Evolutionary conservation across 331 rosid species (phyloP), one percentile per base, ranked within the genome.

Genomic region (Phaseolus coccineus): DNA sequence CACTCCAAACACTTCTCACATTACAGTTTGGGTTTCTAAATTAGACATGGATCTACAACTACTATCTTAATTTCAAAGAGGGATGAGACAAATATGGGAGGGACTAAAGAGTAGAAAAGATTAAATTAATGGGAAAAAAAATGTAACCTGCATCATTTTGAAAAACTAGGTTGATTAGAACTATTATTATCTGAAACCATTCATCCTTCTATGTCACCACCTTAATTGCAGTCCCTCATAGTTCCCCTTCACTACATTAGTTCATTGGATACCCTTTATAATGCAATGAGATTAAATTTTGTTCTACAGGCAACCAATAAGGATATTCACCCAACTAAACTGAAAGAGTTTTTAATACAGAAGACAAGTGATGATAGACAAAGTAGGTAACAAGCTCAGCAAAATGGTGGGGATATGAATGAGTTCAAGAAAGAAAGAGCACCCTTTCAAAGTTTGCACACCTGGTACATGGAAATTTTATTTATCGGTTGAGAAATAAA

Each of bases 311-410:
- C 93, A 51, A 83, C 83, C 22, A 77, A 64, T 44, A 48, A 76
- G 35, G 91, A 84, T 75, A 85, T 88, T 69, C 87, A 85, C 59
- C 85, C 87, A 11, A 69, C 53, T 48, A 88, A 85, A 65, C 73
- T 93, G 70, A 87, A 74, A 70, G 84, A 87, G 47, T 83, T 71
- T 62, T 78, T 93, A 79, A 81, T 85, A 50, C 79, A 80, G 80
- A 80, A 84, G 78, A 82, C 83, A 59, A 62, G 72, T 39, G 53
- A 73, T 68, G 77, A 59, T 27, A 55, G 80, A 53, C 71, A 44
- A 61, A 30, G 61, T 48, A 37, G 73, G 70, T 16, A 42, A 55
- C 5, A 73, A 14, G 56, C 51, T 51, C 61, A 58, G 25, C 62
- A 76, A 86, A 80, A 74, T 69, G 76, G 56, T 75, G 66, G 69